Percentiles rank a stretch among this genome's conserved stretches.
These are phyloP conservation scores for Calamus simplicifolius DNA, from an alignment of 176 grass and related monocot genomes.

Conservation along the genomic window DNA sequence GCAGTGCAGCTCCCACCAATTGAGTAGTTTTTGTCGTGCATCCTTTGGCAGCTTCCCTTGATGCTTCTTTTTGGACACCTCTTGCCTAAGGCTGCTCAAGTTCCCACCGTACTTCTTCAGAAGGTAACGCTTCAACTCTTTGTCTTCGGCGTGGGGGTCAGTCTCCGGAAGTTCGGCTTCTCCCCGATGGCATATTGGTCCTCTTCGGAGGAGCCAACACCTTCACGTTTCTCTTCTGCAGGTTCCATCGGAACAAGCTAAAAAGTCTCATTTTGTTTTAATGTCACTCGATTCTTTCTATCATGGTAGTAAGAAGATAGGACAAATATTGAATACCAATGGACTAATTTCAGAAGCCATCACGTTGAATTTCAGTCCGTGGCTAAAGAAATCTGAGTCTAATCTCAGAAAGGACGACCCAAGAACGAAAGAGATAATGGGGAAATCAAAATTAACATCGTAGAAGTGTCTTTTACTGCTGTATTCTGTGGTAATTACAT, in stretches of 20 bases:
- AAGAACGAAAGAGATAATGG: too few relatives aligned
- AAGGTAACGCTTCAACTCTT: conserved; percentile 73
- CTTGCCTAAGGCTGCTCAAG: conserved; percentile 60
- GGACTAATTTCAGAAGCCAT: too few relatives aligned
- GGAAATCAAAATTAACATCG: too few relatives aligned
- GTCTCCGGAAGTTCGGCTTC: conserved; percentile 25
- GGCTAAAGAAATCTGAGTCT: too few relatives aligned
- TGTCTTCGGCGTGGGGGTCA: conserved; percentile 55
- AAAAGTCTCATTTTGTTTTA: too few relatives aligned
- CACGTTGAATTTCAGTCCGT: too few relatives aligned
- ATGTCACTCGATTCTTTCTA: too few relatives aligned
- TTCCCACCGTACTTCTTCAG: conserved; percentile 79
- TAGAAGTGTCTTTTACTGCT: too few relatives aligned
- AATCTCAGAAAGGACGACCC: too few relatives aligned
- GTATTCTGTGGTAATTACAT: too few relatives aligned
- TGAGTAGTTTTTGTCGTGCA: conserved; percentile 68
- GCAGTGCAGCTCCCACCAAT: conserved; percentile 92
- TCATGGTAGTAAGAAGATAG: too few relatives aligned
- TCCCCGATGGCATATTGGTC: conserved; percentile 45
- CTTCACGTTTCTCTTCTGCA: conserved; percentile 50
- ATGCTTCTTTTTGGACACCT: conserved; percentile 84
- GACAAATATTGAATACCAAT: too few relatives aligned
- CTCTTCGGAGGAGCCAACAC: conserved; percentile 53
- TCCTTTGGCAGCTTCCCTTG: conserved; percentile 92
- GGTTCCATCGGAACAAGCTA: background rate